Conservation (phyloP, 1,284 basidiomycete genomes). For the Tilletia indica region DNA sequence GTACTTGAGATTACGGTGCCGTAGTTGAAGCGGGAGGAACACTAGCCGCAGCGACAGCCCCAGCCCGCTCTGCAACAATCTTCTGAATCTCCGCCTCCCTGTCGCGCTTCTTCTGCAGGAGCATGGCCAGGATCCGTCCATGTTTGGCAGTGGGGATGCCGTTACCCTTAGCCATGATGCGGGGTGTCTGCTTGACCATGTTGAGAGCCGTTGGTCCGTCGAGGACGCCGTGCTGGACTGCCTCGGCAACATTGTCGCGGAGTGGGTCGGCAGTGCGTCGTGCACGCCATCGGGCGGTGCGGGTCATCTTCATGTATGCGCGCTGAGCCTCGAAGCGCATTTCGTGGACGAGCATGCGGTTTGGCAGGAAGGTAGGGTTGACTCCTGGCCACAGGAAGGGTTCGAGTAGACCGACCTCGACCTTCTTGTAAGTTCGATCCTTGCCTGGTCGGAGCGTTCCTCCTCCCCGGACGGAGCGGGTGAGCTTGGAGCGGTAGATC, state of each 20-base stretch:
- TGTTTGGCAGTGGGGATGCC: constrained; percentile 20
- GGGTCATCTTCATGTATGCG: constrained; percentile 47
- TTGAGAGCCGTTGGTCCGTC: background rate
- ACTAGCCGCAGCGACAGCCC: background rate
- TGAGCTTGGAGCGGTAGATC: constrained; percentile 64
- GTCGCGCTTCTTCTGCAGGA: constrained; percentile 7
- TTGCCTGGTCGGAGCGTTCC: constrained; percentile 60
- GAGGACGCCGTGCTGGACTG: background rate
- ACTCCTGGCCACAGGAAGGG: constrained; percentile 54
- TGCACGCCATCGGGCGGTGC: constrained; percentile 39
- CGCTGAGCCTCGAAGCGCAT: constrained; percentile 38
- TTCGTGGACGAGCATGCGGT: constrained; percentile 37
- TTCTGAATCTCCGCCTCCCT: constrained; percentile 13
- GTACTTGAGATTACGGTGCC: background rate
- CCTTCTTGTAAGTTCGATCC: constrained; percentile 48
- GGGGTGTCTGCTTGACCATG: background rate
- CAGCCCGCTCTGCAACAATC: constrained; percentile 10
- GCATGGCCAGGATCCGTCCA: constrained; percentile 5
- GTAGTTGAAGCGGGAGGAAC: background rate
- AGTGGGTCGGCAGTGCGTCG: constrained; percentile 4
- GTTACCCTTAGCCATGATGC: background rate
- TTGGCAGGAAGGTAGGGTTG: constrained; percentile 35
- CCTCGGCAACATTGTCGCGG: background rate
- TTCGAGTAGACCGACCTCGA: constrained; percentile 53
- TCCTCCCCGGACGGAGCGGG: constrained; percentile 26